A percentile compares a stretch with the other conserved stretches of the same genome.
Evolutionary conservation across 257 asterid species (phyloP).

Genomic region (Plantago elongata): DNA sequence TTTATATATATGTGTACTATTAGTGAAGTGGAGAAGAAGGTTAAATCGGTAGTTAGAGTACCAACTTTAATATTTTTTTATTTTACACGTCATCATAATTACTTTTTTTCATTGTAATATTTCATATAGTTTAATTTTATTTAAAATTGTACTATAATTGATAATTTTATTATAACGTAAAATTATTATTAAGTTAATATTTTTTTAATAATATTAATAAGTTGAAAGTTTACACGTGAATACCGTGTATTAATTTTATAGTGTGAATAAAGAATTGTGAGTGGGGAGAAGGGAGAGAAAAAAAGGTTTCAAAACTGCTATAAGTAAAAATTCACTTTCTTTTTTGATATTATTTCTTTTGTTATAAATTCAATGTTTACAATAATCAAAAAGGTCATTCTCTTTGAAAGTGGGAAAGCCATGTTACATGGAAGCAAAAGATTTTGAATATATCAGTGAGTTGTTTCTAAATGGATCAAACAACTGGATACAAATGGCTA

Average conservation of each 20-base stretch:
- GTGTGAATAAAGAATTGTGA: slow-evolving; percentile 23
- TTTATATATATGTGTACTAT: background rate
- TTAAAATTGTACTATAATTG: no score
- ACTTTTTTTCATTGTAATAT: no score
- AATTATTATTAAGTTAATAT: no score
- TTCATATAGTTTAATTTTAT: no score
- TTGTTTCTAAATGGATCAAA: background rate
- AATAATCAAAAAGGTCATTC: slow-evolving; percentile 16
- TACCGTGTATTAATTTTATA: no score
- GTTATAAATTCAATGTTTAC: slow-evolving; percentile 15
- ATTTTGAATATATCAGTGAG: background rate
- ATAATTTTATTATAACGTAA: no score
- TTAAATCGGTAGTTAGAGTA: no score
- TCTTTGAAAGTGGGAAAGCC: slow-evolving; percentile 17
- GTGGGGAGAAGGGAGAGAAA: slow-evolving; percentile 17
- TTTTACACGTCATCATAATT: no score
- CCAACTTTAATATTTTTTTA: no score
- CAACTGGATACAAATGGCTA: no score
- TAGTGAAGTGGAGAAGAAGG: slow-evolving; percentile 40
- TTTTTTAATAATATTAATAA: no score
- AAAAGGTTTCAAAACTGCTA: slow-evolving; percentile 30
- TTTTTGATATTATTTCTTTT: slow-evolving; percentile 9
- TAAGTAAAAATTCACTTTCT: slow-evolving; percentile 10
- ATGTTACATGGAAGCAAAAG: background rate
- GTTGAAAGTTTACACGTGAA: no score